Conservation (phyloP, 495 filamentous ascomycete species). For the Hypoxylon trugodes region DNA sequence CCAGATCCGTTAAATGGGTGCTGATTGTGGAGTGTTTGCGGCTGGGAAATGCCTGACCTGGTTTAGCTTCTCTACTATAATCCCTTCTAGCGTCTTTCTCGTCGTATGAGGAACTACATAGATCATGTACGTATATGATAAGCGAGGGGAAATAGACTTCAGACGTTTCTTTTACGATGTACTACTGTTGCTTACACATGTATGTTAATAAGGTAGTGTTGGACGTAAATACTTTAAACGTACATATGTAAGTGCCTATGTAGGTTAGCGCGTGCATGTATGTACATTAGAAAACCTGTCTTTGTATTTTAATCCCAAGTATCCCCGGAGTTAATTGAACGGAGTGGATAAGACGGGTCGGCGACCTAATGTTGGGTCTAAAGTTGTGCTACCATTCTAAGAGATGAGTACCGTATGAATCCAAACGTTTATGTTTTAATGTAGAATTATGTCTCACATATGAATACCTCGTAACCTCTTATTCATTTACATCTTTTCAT, state of each 20-base stretch:
- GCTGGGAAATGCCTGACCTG: constrained; percentile 12
- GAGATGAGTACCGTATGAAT: constrained; percentile 1
- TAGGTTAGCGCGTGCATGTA: not conserved
- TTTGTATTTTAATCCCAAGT: not conserved
- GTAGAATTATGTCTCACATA: constrained; percentile 14
- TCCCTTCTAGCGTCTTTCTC: constrained; percentile 17
- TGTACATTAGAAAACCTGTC: constrained; percentile 1
- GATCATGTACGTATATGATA: too few species aligned
- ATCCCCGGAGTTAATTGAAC: constrained; percentile 8
- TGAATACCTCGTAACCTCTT: constrained; percentile 1
- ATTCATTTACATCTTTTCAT: not conserved
- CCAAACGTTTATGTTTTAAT: not conserved
- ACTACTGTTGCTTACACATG: too few species aligned
- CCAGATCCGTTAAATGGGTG: constrained; percentile 10
- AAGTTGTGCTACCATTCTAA: constrained; percentile 10
- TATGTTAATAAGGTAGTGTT: too few species aligned
- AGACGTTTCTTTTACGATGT: too few species aligned
- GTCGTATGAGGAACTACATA: not conserved
- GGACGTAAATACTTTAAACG: too few species aligned
- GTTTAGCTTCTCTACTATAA: constrained; percentile 15
- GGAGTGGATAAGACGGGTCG: constrained; percentile 1
- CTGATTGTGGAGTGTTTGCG: constrained; percentile 25
- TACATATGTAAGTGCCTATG: not conserved
- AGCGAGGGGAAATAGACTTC: too few species aligned
- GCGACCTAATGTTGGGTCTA: constrained; percentile 1